Conservation (phyloP, 176 grass and related monocot species). For the Aegilops sharonensis region DNA sequence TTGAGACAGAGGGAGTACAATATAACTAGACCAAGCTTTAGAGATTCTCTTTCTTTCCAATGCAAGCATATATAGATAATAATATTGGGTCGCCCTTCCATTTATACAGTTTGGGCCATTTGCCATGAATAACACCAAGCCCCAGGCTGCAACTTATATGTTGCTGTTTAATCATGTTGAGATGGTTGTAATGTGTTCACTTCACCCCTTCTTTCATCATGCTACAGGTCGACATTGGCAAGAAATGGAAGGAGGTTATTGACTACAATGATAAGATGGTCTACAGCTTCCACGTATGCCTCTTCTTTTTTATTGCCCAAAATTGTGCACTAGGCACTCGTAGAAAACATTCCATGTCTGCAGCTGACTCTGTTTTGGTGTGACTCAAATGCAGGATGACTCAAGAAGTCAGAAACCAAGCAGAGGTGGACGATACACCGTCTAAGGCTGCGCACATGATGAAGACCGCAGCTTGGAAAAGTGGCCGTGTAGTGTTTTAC, state of each 20-base stretch:
- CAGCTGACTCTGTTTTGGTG: constrained; percentile 15
- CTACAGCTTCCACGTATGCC: constrained; percentile 93
- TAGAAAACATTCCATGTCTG: neutral
- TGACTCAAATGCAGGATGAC: constrained; percentile 60
- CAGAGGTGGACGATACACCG: constrained; percentile 83
- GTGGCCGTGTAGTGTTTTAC: neutral
- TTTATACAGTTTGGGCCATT: neutral
- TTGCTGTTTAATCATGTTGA: neutral
- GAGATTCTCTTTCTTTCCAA: neutral
- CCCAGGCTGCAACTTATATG: neutral
- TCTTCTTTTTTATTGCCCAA: neutral
- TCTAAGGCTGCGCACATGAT: constrained; percentile 39
- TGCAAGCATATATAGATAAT: neutral
- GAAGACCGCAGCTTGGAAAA: neutral
- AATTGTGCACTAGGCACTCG: neutral
- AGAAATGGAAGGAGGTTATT: constrained; percentile 98
- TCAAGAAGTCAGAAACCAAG: constrained; percentile 81
- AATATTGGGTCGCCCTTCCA: neutral
- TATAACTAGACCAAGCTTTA: neutral
- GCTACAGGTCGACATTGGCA: constrained; percentile 88
- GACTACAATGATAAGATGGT: constrained; percentile 91
- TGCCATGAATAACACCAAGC: neutral
- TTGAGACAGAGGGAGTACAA: neutral
- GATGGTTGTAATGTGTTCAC: neutral
- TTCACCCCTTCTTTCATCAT: neutral